These are phyloP conservation scores for Solanum appendiculatum DNA, from an alignment of 257 asterid genomes.

Conservation along the genomic window DNA sequence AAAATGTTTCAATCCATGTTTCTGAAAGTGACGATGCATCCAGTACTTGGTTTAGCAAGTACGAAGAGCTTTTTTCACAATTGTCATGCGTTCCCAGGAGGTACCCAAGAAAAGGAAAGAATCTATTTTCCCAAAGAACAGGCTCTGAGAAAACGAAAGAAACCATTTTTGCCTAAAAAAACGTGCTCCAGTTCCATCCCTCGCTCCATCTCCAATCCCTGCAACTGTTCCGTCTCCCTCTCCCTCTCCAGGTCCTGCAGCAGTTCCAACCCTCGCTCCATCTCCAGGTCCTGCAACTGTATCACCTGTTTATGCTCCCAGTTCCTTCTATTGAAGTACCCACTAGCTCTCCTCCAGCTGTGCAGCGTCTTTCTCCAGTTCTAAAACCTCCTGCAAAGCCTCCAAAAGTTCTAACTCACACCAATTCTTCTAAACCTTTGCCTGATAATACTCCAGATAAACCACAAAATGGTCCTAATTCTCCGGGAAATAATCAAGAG, in stretches of 20 bases:
- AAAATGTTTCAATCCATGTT: slow-evolving; percentile 2
- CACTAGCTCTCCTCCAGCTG: slow-evolving; percentile 13
- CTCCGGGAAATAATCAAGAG: too few species aligned
- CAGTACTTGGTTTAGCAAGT: slow-evolving; percentile 3
- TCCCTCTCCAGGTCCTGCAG: background rate
- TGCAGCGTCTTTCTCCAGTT: slow-evolving; percentile 14
- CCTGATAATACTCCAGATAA: too few species aligned
- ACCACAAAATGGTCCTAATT: too few species aligned
- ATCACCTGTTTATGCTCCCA: slow-evolving; percentile 9
- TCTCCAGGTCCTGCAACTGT: slow-evolving; percentile 20
- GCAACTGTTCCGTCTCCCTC: background rate
- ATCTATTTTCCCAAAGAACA: background rate
- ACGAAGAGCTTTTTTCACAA: slow-evolving; percentile 19
- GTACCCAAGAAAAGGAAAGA: slow-evolving; percentile 28
- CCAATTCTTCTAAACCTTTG: too few species aligned
- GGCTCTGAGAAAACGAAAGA: too few species aligned
- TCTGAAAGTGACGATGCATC: background rate
- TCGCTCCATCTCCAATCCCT: background rate
- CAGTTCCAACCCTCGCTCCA: background rate
- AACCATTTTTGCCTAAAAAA: too few species aligned
- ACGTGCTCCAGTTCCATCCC: background rate
- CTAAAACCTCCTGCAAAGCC: slow-evolving; percentile 6
- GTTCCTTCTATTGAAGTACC: slow-evolving; percentile 5
- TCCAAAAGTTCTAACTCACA: slow-evolving; percentile 4
- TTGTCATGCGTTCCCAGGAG: slow-evolving; percentile 50